These are phyloP conservation scores for Nicotiana tomentosiformis DNA, from an alignment of 257 asterid species.

Conservation along the genomic window DNA sequence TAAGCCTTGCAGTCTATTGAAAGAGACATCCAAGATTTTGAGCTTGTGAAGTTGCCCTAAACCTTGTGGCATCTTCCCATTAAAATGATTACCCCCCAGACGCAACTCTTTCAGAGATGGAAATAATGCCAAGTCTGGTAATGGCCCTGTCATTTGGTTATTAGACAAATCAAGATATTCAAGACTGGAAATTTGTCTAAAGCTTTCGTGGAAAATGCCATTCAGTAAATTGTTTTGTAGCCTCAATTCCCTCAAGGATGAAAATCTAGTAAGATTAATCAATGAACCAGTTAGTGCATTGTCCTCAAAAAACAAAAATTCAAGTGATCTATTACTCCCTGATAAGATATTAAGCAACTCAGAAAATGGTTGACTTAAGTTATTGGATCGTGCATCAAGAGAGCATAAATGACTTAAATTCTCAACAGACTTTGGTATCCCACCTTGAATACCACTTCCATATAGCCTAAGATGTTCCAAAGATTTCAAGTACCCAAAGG, in stretches of 20 bases:
- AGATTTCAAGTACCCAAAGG: not conserved
- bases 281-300: not conserved
- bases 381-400: not conserved
- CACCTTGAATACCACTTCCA: not conserved
- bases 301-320: not conserved
- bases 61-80: not conserved
- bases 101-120: not conserved
- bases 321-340: not conserved
- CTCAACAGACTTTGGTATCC: not conserved
- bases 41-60: not conserved
- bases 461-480: not conserved
- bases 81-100: not conserved
- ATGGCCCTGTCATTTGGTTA: not conserved
- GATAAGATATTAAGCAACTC: not conserved
- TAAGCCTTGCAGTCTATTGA: not conserved
- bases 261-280: conserved; percentile 3
- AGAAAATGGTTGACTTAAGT: not conserved
- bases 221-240: not conserved
- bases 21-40: not conserved
- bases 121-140: conserved; percentile 5
- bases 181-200: not conserved
- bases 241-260: not conserved
- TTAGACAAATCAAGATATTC: conserved; percentile 3
- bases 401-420: not conserved
- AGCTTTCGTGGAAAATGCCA: not conserved